Evolutionary conservation across 495 filamentous ascomycete species (phyloP), one percentile per base, ranked within the genome.

Genomic region (Podospora pseudocomata): DNA sequence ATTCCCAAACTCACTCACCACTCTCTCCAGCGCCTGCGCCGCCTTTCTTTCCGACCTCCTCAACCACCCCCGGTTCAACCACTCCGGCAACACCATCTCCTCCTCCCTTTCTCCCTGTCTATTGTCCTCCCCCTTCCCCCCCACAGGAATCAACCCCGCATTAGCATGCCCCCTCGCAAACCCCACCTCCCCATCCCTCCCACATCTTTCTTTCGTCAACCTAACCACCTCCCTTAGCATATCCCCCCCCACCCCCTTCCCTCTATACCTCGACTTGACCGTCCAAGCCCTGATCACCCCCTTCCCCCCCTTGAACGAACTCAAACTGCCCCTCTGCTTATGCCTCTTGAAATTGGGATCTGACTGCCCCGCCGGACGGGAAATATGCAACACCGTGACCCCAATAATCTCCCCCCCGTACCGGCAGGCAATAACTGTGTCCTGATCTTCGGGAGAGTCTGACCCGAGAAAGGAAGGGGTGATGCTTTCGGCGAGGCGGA

Each of bases 211-310:
- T 65, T 83, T 81, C 63, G 85, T 86, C 59, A 89, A 66, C 66
- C 77, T 78, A 1, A 91, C 86, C 3, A 87, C 90, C 69, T 88
- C 86, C 65, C 89, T 84, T 64, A 96, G 77, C 74, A 97, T 78
- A 27, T 85, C 88, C 18, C 72, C 79, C 4, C 92, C 93, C 7
- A 96, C 77, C 0, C 92, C 92, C 64, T 82, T 81, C 5, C 85
- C 79, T 15, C 93, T 83, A 75, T 91, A 94, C 70, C 77, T 80
- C 67, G 86, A 68, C 74, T 84, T 82, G 0, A 92, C 90, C 3
- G 92, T 91, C 91, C 92, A 94, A 0, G 90, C 92, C 26, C 89
- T 81, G 60, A 94, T 88, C 19, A 91, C 77, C 4, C 82, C 85
- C 63, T 77, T 75, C 30, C 81, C 86, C 11, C 80, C 86, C 53